Evolutionary conservation across 2,329 filamentous ascomycete genomes (phyloP).

Genomic region (Clonostachys chloroleuca): DNA sequence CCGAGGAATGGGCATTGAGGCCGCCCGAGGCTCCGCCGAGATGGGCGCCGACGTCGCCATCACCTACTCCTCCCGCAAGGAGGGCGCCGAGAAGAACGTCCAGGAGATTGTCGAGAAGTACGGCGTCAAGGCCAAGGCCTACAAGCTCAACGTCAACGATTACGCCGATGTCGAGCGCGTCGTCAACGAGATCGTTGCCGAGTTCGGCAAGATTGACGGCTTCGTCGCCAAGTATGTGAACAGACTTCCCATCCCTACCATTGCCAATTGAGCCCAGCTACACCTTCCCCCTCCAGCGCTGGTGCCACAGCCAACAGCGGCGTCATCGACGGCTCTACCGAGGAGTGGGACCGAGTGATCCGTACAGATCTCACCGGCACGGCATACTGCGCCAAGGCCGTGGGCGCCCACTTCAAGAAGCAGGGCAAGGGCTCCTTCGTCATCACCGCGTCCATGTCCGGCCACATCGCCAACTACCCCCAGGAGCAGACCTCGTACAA

Average conservation of each 20-base stretch:
- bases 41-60: constrained; percentile 62
- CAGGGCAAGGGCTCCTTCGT: constrained; percentile 57
- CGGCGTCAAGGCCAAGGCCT: constrained; percentile 54
- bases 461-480: constrained; percentile 62
- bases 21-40: constrained; percentile 59
- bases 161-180: constrained; percentile 30
- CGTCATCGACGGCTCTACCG: constrained; percentile 61
- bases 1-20: constrained; percentile 60
- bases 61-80: constrained; percentile 63
- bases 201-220: constrained; percentile 66
- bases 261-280: constrained; percentile 2
- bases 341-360: constrained; percentile 55
- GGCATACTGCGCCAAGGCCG: constrained; percentile 60
- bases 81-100: constrained; percentile 56
- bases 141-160: constrained; percentile 43
- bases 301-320: constrained; percentile 64
- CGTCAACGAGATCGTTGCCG: constrained; percentile 56
- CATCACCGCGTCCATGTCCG: constrained; percentile 61
- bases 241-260: not conserved
- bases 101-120: constrained; percentile 56
- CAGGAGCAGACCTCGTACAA: constrained; percentile 61
- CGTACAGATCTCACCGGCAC: constrained; percentile 59
- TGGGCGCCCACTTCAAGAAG: constrained; percentile 54
- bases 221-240: constrained; percentile 57
- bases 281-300: constrained; percentile 27